Base-by-base conservation (phyloP, 1,284 basidiomycete species). In the Irpex sp. region DNA sequence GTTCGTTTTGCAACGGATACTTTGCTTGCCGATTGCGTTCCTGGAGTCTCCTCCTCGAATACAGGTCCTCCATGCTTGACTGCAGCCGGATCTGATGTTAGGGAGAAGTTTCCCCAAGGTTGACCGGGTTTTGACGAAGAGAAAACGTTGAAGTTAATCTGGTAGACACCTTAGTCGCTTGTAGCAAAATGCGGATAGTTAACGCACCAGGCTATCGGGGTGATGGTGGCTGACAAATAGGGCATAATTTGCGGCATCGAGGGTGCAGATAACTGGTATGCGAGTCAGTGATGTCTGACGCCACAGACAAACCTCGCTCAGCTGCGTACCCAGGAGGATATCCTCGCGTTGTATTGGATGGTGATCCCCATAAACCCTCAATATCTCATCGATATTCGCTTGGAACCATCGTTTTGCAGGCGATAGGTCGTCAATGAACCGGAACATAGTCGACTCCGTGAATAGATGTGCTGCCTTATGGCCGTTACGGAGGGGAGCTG, bases 361-460 rank as follows among this genome's bases (percentile, higher is more conserved):
- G 44, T 77, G 74, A 1, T 74, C 70, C 1, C 82, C 83, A 69
- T 82, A 91, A 4, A 82, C 73, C 58, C 82, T 72, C 70, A 92
- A 66, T 64, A 94, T 86, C 11, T 78, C 72, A 66, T 89, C 83
- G n/a, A 85, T 82, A 67, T 92, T 87, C 1, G 81, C 81, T 61
- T 84, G 83, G 70, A 94, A 88, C 88, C 92, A 93, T 62, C 76
- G 81, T 72, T 85, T 88, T 0, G 89, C 84, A 13, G 83, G 82
- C 2, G 40, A 13, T n/a, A 63, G 57, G 36, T 81, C 79, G 55
- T 85, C 81, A 66, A 92, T 79, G 69, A 88, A 92, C 15, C 81
- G 81, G 71, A 92, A 91, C 61, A 85, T 77, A 2, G 87, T 88
- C 49, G 84, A 79, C 69, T 93, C 92, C 0, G 86, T 81, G 65